Conservation (phyloP, 768 basidiomycete genomes). For the Phanerochaete sordida region DNA sequence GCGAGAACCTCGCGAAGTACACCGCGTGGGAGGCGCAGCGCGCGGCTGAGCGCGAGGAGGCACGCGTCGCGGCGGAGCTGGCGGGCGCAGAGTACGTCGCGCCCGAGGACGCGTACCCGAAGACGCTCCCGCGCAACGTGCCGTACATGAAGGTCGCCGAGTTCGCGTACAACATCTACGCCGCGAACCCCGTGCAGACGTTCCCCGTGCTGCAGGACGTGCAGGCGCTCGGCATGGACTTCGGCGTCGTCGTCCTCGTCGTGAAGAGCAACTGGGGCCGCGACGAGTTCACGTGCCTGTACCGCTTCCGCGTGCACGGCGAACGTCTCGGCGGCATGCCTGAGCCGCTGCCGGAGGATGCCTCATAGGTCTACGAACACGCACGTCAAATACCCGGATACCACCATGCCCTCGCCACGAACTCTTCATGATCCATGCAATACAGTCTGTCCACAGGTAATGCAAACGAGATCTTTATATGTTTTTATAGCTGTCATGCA, state of each 20-base stretch:
- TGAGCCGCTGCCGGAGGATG: slow-evolving; percentile 27
- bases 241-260: slow-evolving; percentile 78
- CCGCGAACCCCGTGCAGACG: slow-evolving; percentile 41
- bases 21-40: slow-evolving; percentile 49
- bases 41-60: slow-evolving; percentile 25
- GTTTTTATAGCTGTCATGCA: background rate
- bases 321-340: slow-evolving; percentile 43
- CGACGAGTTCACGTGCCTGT: slow-evolving; percentile 83
- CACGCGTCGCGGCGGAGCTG: slow-evolving; percentile 17
- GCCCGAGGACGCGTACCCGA: slow-evolving; percentile 23
- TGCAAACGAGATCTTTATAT: background rate
- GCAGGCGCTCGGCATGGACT: slow-evolving; percentile 68
- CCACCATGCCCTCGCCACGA: background rate
- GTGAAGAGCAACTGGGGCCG: slow-evolving; percentile 88
- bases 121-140: slow-evolving; percentile 23
- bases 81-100: slow-evolving; percentile 8
- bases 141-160: slow-evolving; percentile 40
- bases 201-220: slow-evolving; percentile 54
- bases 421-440: background rate
- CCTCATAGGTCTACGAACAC: background rate
- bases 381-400: background rate
- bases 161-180: slow-evolving; percentile 45
- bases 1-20: slow-evolving; percentile 64
- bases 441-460: background rate
- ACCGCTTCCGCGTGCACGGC: slow-evolving; percentile 81